Conservation (phyloP, 306 rosid species). For the Lathyrus sativus region DNA sequence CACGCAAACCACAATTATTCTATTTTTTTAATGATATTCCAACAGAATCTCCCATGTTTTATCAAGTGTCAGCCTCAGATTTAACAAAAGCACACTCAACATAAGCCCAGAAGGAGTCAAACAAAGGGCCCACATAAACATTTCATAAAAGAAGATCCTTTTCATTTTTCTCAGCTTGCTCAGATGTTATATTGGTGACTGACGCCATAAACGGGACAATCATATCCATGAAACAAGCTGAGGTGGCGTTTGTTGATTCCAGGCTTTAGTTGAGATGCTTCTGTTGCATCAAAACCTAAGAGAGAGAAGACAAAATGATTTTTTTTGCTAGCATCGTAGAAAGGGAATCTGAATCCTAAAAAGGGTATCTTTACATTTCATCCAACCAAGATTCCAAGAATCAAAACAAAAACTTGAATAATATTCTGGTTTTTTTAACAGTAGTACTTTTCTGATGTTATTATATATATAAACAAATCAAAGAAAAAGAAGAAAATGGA, state of each 20-base stretch:
- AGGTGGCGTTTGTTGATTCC: not conserved
- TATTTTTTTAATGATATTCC: not conserved
- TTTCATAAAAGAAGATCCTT: not conserved
- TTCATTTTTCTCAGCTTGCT: not conserved
- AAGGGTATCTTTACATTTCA: slow-evolving; percentile 34
- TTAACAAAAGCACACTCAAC: slow-evolving; percentile 14
- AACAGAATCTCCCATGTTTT: not conserved
- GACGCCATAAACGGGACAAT: too few species aligned
- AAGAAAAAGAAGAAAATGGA: not conserved
- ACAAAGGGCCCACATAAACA: slow-evolving; percentile 41
- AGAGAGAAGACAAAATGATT: not conserved
- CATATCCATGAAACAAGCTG: not conserved
- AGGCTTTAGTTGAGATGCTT: not conserved
- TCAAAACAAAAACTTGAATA: not conserved
- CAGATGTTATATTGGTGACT: too few species aligned
- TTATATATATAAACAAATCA: not conserved
- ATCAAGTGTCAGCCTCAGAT: slow-evolving; percentile 22
- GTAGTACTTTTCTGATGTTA: not conserved
- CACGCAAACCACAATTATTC: slow-evolving; percentile 20
- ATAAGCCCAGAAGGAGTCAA: slow-evolving; percentile 23
- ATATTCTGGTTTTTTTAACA: not conserved
- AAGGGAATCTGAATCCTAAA: slow-evolving; percentile 36
- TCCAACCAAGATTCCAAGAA: slow-evolving; percentile 6
- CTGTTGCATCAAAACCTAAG: slow-evolving; percentile 38
- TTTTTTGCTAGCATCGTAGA: slow-evolving; percentile 8